Conservation (phyloP, 1,284 basidiomycete genomes). For the Ustilago lituana region DNA sequence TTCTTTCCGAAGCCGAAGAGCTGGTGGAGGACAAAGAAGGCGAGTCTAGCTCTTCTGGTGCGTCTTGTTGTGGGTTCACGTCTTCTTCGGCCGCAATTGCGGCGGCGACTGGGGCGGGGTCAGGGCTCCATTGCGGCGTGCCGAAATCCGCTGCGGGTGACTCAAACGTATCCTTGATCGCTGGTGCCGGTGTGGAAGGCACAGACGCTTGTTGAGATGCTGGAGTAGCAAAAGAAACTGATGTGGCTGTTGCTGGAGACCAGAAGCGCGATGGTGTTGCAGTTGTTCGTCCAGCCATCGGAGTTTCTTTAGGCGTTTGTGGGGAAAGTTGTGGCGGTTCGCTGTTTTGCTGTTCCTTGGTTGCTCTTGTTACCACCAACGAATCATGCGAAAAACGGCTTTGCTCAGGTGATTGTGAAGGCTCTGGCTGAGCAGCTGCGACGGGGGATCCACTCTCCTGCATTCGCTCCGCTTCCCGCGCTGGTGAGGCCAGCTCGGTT, state of each 20-base stretch:
- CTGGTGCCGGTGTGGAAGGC: background rate
- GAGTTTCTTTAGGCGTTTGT: conserved; percentile 6
- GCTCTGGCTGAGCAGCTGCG: too few relatives aligned
- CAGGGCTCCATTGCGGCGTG: conserved; percentile 23
- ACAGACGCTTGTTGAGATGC: conserved; percentile 8
- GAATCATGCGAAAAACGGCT: too few relatives aligned
- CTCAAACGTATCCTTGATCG: background rate
- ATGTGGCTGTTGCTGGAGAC: conserved; percentile 28
- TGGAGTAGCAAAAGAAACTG: conserved; percentile 19
- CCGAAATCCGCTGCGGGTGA: conserved; percentile 13
- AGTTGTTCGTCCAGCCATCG: background rate
- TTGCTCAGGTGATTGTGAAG: too few relatives aligned
- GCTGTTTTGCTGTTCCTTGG: too few relatives aligned
- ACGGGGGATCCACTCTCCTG: too few relatives aligned
- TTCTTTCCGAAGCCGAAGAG: conserved; percentile 14
- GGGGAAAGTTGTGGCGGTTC: background rate
- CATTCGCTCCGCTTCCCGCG: too few relatives aligned
- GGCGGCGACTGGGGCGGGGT: background rate
- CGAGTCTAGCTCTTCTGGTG: conserved; percentile 11
- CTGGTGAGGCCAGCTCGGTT: background rate
- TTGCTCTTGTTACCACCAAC: too few relatives aligned
- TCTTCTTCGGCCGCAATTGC: background rate
- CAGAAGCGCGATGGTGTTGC: conserved; percentile 14
- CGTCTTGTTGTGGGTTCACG: background rate
- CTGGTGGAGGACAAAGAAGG: conserved; percentile 6